A percentile compares a stretch with the other conserved stretches of the same genome.
Conservation (phyloP, 768 basidiomycete genomes). For the Lentinula guzmanii region DNA sequence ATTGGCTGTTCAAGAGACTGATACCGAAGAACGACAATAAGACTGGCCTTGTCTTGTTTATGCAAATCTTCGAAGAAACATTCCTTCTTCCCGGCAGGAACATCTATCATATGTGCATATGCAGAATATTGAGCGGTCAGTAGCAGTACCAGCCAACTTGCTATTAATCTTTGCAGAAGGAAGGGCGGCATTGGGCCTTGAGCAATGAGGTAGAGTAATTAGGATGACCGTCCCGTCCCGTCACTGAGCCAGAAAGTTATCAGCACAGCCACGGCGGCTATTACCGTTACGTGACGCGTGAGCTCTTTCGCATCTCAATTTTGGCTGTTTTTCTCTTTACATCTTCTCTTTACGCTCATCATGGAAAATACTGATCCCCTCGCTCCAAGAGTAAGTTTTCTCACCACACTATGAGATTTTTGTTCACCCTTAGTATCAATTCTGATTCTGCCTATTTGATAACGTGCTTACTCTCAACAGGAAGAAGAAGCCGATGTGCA, state of each 20-base stretch:
- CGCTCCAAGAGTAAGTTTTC: conserved; percentile 59
- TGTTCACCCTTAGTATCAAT: conserved; percentile 1
- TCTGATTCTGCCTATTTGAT: conserved; percentile 9
- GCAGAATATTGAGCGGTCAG: conserved; percentile 21
- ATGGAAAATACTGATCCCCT: conserved; percentile 64
- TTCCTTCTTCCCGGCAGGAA: conserved; percentile 78
- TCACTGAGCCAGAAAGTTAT: neutral
- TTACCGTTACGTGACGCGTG: neutral
- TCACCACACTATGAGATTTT: neutral
- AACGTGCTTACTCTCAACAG: conserved; percentile 20
- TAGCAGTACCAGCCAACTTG: neutral
- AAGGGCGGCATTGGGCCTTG: neutral
- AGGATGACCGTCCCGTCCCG: no score
- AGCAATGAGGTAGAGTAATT: neutral
- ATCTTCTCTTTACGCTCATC: conserved; percentile 11
- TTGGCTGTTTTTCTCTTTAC: conserved; percentile 1
- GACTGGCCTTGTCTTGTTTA: conserved; percentile 74
- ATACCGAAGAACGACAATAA: neutral
- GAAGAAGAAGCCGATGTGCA: conserved; percentile 84
- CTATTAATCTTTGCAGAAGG: neutral
- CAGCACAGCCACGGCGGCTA: conserved; percentile 2
- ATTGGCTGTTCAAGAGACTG: conserved; percentile 7
- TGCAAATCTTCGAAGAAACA: conserved; percentile 97
- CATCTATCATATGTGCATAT: conserved; percentile 65
- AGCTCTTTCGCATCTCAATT: conserved; percentile 5